Evolutionary conservation across 495 filamentous ascomycete species (phyloP).

Genomic region (Hypoxylon fuscum): DNA sequence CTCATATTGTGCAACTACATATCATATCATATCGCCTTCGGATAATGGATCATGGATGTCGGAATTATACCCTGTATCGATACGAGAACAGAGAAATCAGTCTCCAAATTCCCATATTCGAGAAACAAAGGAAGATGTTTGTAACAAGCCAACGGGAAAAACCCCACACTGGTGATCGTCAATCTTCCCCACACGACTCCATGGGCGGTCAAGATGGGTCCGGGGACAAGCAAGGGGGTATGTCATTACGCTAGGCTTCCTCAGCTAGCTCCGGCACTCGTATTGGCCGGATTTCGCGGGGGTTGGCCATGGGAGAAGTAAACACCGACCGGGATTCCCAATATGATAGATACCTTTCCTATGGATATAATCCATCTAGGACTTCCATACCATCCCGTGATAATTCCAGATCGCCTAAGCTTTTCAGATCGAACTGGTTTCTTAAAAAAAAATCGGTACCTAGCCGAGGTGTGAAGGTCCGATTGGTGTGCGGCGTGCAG

Average conservation of each 20-base stretch:
- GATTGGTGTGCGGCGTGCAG: conserved; percentile 4
- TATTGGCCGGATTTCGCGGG: conserved; percentile 21
- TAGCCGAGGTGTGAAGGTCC: conserved; percentile 13
- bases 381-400: conserved; percentile 2
- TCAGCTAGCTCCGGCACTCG: conserved; percentile 25
- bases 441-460: conserved; percentile 12
- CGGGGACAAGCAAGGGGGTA: conserved; percentile 20
- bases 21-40: background rate
- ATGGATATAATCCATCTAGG: background rate
- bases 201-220: conserved; percentile 23
- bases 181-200: conserved; percentile 38
- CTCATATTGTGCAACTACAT: background rate
- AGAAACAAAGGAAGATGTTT: background rate
- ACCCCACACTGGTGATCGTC: conserved; percentile 3
- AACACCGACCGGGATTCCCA: conserved; percentile 18
- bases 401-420: background rate
- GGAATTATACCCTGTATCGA: background rate
- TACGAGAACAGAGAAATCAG: background rate
- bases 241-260: conserved; percentile 20
- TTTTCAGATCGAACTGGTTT: conserved; percentile 12
- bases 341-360: conserved; percentile 10
- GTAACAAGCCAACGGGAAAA: background rate
- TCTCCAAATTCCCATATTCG: background rate
- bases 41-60: background rate
- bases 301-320: conserved; percentile 7